Conservation (phyloP, 2,329 filamentous ascomycete genomes). For the Domatiomyces globalis region DNA sequence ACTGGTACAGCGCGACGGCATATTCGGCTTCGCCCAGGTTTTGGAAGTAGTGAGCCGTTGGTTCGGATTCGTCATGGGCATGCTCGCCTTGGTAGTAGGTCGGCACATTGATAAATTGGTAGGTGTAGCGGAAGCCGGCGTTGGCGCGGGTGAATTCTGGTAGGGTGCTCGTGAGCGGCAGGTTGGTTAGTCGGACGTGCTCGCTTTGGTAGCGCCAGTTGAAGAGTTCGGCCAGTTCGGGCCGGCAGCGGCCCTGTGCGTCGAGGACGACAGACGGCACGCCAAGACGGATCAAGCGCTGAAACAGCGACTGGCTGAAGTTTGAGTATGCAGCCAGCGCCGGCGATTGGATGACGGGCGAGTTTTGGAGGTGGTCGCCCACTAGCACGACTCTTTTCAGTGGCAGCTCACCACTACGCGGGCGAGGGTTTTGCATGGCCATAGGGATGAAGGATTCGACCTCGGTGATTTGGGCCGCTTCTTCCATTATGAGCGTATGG, state of each 20-base stretch:
- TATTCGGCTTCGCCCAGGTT: conserved; percentile 97
- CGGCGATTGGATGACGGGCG: conserved; percentile 83
- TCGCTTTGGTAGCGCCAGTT: conserved; percentile 66
- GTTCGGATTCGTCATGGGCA: conserved; percentile 37
- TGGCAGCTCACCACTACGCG: conserved; percentile 55
- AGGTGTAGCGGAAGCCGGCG: conserved; percentile 82
- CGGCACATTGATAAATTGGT: conserved; percentile 89
- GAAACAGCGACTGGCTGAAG: conserved; percentile 88
- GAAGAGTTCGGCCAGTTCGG: conserved; percentile 78
- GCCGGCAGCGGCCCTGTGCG: conserved; percentile 80
- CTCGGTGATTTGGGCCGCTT: conserved; percentile 94
- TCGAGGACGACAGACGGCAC: conserved; percentile 86
- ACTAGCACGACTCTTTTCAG: conserved; percentile 83
- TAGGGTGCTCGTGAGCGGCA: conserved; percentile 56
- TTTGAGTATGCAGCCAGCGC: conserved; percentile 93
- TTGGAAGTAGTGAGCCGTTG: conserved; percentile 86
- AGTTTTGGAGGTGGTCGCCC: conserved; percentile 93
- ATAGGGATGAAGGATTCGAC: conserved; percentile 93
- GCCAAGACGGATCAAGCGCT: conserved; percentile 74
- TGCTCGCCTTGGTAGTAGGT: conserved; percentile 85
- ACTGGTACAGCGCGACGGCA: conserved; percentile 86
- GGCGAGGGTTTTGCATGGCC: conserved; percentile 60
- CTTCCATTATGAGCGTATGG: conserved; percentile 96
- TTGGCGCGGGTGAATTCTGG: conserved; percentile 70
- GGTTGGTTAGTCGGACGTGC: conserved; percentile 49